phyloP scores from a whole-genome alignment of 2,329 filamentous ascomycete genomes.

The Talaromyces atroroseus region DNA sequence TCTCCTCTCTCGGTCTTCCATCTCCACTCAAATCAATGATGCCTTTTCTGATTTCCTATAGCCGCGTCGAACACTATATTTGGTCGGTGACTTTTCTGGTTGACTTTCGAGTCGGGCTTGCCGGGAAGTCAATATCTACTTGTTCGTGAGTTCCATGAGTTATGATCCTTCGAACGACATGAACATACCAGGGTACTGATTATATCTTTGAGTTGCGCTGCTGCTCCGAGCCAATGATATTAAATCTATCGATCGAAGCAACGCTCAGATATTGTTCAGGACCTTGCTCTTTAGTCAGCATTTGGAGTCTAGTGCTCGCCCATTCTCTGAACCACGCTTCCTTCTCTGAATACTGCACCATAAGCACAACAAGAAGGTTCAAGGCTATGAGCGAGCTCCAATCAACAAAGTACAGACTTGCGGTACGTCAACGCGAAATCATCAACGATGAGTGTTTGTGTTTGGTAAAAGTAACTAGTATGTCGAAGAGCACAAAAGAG shows the following conservation, averaged over 20 bases:
- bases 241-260: no score
- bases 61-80: not conserved
- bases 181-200: not conserved
- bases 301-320: not conserved
- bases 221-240: constrained; percentile 9
- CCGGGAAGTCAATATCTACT: constrained; percentile 8
- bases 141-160: not conserved
- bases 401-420: not conserved
- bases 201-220: not conserved
- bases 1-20: not conserved
- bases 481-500: not conserved
- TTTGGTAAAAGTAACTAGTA: not conserved
- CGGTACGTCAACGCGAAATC: not conserved
- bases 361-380: not conserved
- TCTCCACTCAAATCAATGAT: not conserved
- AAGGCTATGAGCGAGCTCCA: not conserved
- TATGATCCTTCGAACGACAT: no score
- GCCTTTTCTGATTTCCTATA: not conserved
- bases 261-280: not conserved
- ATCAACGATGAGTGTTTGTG: not conserved
- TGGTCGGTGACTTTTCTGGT: not conserved
- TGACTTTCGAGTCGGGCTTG: constrained; percentile 1
- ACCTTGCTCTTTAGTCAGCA: not conserved
- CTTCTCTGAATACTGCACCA: not conserved
- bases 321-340: not conserved